Evolutionary conservation across 768 basidiomycete species (phyloP).

Genomic region (Lyophyllum decastes): DNA sequence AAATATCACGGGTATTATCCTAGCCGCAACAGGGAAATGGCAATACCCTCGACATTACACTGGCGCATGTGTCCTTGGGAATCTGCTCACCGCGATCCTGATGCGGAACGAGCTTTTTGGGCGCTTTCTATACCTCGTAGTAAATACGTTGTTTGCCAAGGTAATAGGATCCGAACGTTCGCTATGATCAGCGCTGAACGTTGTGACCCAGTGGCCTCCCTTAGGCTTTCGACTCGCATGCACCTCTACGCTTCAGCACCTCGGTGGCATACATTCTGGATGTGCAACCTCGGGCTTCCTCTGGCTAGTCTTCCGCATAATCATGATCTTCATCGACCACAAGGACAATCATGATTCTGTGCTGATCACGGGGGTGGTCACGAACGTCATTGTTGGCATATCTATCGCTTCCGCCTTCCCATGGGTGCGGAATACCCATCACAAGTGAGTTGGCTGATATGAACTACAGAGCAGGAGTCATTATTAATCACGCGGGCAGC

Average conservation of each 20-base stretch:
- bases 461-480: not conserved
- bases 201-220: conserved; percentile 41
- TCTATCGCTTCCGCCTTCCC: conserved; percentile 72
- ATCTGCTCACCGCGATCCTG: conserved; percentile 70
- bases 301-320: conserved; percentile 70
- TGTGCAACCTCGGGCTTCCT: conserved; percentile 74
- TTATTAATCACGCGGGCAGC: conserved; percentile 32
- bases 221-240: conserved; percentile 63
- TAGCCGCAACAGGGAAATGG: conserved; percentile 68
- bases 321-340: conserved; percentile 52
- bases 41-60: conserved; percentile 65
- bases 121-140: conserved; percentile 67
- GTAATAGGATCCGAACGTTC: conserved; percentile 31
- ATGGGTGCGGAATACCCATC: conserved; percentile 79
- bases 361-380: conserved; percentile 61
- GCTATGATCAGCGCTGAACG: conserved; percentile 1
- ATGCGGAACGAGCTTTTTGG: conserved; percentile 85
- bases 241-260: conserved; percentile 74
- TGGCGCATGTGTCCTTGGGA: conserved; percentile 75
- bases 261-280: conserved; percentile 85
- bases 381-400: conserved; percentile 57
- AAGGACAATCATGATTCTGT: conserved; percentile 53
- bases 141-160: conserved; percentile 81
- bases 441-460: conserved; percentile 55
- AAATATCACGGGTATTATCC: conserved; percentile 59